These are phyloP conservation scores for Ceratobasidium sp. DNA, from an alignment of 1,284 basidiomycete genomes.

Conservation along the genomic window DNA sequence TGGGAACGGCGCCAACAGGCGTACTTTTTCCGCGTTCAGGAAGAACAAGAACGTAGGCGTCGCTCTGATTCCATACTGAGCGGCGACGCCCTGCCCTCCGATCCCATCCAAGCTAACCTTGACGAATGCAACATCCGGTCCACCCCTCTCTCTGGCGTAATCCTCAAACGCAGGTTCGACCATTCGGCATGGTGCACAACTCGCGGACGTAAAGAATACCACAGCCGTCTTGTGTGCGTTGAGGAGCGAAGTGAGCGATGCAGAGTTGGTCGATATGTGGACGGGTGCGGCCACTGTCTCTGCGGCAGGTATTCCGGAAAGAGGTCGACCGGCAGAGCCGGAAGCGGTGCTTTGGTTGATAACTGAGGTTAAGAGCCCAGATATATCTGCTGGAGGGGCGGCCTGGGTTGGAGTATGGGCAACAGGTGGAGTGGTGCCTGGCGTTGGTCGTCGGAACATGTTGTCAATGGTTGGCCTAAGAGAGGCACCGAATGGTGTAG, in stretches of 20 bases:
- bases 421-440: slow-evolving; percentile 47
- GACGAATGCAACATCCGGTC: slow-evolving; percentile 68
- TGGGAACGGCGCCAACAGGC: background rate
- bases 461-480: slow-evolving; percentile 86
- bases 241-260: slow-evolving; percentile 62
- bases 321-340: background rate
- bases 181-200: slow-evolving; percentile 67
- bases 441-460: slow-evolving; percentile 70
- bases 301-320: background rate
- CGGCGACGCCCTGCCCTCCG: slow-evolving; percentile 64
- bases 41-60: slow-evolving; percentile 90
- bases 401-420: slow-evolving; percentile 47
- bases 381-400: slow-evolving; percentile 51
- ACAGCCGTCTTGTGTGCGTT: slow-evolving; percentile 61
- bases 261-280: slow-evolving; percentile 63
- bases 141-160: slow-evolving; percentile 57
- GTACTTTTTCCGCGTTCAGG: slow-evolving; percentile 74
- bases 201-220: slow-evolving; percentile 67
- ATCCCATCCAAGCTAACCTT: slow-evolving; percentile 81
- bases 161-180: slow-evolving; percentile 69
- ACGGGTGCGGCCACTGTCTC: slow-evolving; percentile 67
- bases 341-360: slow-evolving; percentile 26
- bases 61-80: slow-evolving; percentile 70
- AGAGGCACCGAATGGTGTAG: slow-evolving; percentile 87
- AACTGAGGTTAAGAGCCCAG: slow-evolving; percentile 20